Evolutionary conservation across 441 rosid species (phyloP), one percentile per base, ranked within the genome.

Genomic region (Gossypium davidsonii): DNA sequence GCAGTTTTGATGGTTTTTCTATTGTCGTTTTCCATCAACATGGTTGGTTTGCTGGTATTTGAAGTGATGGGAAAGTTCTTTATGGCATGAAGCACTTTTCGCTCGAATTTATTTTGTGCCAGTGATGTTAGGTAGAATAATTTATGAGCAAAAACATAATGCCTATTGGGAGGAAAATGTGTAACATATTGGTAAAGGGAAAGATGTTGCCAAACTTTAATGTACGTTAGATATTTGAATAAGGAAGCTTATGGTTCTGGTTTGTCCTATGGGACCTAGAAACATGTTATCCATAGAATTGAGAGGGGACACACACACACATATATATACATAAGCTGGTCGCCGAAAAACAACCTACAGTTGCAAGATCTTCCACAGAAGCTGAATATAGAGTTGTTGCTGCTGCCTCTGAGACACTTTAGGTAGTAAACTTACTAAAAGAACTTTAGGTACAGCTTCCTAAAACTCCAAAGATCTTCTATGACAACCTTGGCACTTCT

Each of bases 41-140:
- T 44, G 60, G 72, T 26, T 21, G n/a, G 31, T 46, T 66, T 67
- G 46, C 21, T 49, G 7, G 18, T n/a, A 44, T 49, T 48, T 48
- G 52, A 48, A 48, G 52, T 12, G 52, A 3, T 48, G 52, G 6
- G 6, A 48, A 48, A 48, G 42, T 37, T 7, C 42, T 37, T 37
- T 6, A 37, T 37, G 42, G 42, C 42, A 37, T 21, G 60, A 70
- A 31, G 55, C 74, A 76, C 67, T 56, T 62, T 37, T 15, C 21
- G 14, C 25, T 28, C 3, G 60, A 71, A 46, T 28, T 23, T 52
- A 15, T 52, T 59, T 20, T 12, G n/a, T 2, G 51, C 37, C 53
- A 14, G 65, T 6, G 44, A 60, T 60, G 68, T 18, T 15, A 4
- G 48, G 21, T 64, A 39, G 65, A 60, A 20, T 60, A n/a, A 52